These are phyloP conservation scores for Xylariales sp. DNA, from an alignment of 2,329 filamentous ascomycete genomes.

Conservation along the genomic window DNA sequence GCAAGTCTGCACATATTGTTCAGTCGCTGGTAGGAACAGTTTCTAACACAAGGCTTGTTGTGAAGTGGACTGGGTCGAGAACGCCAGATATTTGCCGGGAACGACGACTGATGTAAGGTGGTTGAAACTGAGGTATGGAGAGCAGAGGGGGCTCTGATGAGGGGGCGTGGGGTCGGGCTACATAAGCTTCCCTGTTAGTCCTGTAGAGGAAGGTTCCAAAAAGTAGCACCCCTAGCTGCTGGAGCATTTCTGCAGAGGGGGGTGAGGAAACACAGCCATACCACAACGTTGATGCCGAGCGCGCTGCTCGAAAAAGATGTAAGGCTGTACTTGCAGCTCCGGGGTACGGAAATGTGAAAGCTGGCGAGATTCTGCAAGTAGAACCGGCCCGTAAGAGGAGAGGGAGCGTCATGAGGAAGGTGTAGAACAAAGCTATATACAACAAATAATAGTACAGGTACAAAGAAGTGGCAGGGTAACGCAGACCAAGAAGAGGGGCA, in stretches of 20 bases:
- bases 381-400: conserved; percentile 7
- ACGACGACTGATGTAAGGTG: background rate
- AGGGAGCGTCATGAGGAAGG: conserved; percentile 9
- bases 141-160: conserved; percentile 2
- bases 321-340: no score
- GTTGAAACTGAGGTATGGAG: background rate
- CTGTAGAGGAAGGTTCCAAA: no score
- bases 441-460: background rate
- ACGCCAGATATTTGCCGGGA: background rate
- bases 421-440: conserved; percentile 4
- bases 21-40: conserved; percentile 71
- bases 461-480: background rate
- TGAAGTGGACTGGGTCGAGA: background rate
- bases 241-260: no score
- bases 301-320: no score
- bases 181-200: conserved; percentile 6
- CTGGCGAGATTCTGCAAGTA: conserved; percentile 5
- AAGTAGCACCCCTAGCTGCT: no score
- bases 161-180: conserved; percentile 5
- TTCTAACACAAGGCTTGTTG: conserved; percentile 18
- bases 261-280: no score
- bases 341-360: background rate
- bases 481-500: background rate
- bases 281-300: no score
- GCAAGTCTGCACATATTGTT: conserved; percentile 68